phyloP scores from a whole-genome alignment of 2,329 filamentous ascomycete genomes.

The Trichoderma guizhouense region DNA sequence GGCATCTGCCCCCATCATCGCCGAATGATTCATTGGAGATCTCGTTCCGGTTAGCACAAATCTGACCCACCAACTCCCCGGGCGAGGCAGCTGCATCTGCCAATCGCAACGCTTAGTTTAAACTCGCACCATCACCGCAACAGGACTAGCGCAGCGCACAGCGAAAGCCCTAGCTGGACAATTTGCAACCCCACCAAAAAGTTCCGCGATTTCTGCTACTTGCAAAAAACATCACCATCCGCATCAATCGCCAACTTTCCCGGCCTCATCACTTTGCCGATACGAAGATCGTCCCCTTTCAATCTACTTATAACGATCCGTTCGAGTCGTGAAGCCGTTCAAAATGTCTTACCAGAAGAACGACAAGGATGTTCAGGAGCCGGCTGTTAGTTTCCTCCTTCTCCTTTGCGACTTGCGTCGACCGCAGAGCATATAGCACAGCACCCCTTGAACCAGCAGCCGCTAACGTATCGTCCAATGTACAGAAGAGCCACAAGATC shows the following conservation, averaged over 20 bases:
- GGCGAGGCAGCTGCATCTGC: background rate
- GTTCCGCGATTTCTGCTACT: constrained; percentile 17
- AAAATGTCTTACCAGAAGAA: constrained; percentile 93
- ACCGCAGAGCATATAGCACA: background rate
- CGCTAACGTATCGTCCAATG: constrained; percentile 30
- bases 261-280: constrained; percentile 77
- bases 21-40: constrained; percentile 23
- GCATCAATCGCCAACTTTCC: constrained; percentile 12
- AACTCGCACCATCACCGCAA: background rate
- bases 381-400: constrained; percentile 59
- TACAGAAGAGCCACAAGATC: constrained; percentile 94
- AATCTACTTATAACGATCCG: constrained; percentile 34
- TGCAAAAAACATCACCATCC: constrained; percentile 21
- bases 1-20: constrained; percentile 17
- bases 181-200: constrained; percentile 21
- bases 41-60: background rate
- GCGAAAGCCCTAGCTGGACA: constrained; percentile 20
- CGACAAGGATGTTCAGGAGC: constrained; percentile 91
- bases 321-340: constrained; percentile 76
- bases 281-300: constrained; percentile 40
- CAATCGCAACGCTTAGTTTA: constrained; percentile 17
- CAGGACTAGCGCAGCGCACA: constrained; percentile 24
- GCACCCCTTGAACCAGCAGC: background rate
- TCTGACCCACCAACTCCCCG: background rate
- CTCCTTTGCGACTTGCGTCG: background rate